Percentiles rank a stretch among this genome's conserved stretches.
Conservation (phyloP, 177 flowering plant species). For the Telopea speciosissima region DNA sequence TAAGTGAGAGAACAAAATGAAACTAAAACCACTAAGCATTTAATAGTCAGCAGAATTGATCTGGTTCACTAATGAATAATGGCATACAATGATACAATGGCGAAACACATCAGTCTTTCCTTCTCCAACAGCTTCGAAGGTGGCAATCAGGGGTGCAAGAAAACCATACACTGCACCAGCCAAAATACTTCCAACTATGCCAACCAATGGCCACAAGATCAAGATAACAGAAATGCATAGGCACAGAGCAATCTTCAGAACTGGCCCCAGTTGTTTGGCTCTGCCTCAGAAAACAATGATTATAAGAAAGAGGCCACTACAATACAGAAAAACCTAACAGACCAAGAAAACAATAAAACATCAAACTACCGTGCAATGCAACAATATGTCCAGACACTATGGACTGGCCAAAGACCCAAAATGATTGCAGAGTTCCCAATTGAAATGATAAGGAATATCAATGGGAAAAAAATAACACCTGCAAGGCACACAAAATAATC, state of each 20-base stretch:
- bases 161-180: slow-evolving; percentile 75
- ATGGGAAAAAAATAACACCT: slow-evolving; percentile 79
- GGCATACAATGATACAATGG: slow-evolving; percentile 66
- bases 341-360: neutral
- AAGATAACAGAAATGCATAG: slow-evolving; percentile 35
- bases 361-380: slow-evolving; percentile 47
- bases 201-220: slow-evolving; percentile 65
- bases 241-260: slow-evolving; percentile 64
- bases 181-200: slow-evolving; percentile 58
- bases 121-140: slow-evolving; percentile 86
- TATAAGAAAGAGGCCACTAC: slow-evolving; percentile 1
- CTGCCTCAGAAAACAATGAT: slow-evolving; percentile 35
- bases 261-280: slow-evolving; percentile 64
- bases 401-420: slow-evolving; percentile 78
- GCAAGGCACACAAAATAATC: neutral
- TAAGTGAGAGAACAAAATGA: neutral
- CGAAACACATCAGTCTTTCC: slow-evolving; percentile 54
- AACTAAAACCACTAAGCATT: neutral
- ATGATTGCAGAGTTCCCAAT: slow-evolving; percentile 64
- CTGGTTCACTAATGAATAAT: neutral
- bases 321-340: neutral
- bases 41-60: neutral
- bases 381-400: slow-evolving; percentile 57
- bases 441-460: slow-evolving; percentile 60
- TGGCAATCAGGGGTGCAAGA: slow-evolving; percentile 68